Percentiles rank a stretch among this genome's conserved stretches.
Conservation (phyloP, 2,329 filamentous ascomycete genomes). For the Aaosphaeria pasadenensis region DNA sequence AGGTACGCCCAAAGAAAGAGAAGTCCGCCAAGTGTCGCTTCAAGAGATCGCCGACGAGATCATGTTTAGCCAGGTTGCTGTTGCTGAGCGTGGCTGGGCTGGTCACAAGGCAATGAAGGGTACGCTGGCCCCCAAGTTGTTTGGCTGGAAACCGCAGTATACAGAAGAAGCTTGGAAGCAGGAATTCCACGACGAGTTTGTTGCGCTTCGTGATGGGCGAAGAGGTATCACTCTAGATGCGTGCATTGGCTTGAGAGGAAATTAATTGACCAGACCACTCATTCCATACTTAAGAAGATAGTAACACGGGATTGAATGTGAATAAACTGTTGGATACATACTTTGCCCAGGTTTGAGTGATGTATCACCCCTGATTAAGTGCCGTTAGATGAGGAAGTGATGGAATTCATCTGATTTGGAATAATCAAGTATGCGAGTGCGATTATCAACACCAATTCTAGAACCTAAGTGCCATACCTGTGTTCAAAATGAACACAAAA, state of each 20-base stretch:
- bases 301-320: too few relatives aligned
- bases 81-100: neutral
- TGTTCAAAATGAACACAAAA: too few relatives aligned
- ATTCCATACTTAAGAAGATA: too few relatives aligned
- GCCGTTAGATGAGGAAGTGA: too few relatives aligned
- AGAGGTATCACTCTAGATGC: neutral
- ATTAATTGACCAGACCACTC: too few relatives aligned
- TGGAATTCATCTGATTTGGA: too few relatives aligned
- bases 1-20: constrained; percentile 10
- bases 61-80: neutral
- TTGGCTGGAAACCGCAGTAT: neutral
- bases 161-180: neutral
- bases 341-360: too few relatives aligned
- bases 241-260: neutral
- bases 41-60: neutral
- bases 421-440: too few relatives aligned
- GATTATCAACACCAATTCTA: too few relatives aligned
- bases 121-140: neutral
- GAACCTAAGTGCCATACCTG: too few relatives aligned
- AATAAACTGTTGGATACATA: too few relatives aligned
- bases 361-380: too few relatives aligned
- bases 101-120: neutral
- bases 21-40: constrained; percentile 2
- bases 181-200: neutral
- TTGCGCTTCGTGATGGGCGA: neutral